These are phyloP conservation scores for Peziza echinospora DNA, from an alignment of 495 filamentous ascomycete species.

Conservation along the genomic window DNA sequence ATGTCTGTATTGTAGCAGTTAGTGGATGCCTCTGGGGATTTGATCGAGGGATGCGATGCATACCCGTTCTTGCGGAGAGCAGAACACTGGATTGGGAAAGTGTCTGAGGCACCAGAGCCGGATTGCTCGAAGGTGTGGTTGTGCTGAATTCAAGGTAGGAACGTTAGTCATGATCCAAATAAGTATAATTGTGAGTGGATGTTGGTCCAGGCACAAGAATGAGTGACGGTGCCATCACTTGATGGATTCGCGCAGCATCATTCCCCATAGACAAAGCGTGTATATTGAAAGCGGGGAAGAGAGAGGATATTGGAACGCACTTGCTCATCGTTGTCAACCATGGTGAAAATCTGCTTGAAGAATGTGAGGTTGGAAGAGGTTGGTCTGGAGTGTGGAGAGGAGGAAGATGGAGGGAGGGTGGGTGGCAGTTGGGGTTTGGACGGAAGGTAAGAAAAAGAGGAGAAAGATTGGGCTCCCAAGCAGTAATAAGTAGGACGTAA, in stretches of 20 bases:
- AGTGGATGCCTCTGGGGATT: background rate
- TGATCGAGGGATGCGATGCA: constrained; percentile 9
- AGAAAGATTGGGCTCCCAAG: constrained; percentile 11
- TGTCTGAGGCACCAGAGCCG: constrained; percentile 83
- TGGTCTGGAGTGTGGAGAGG: constrained; percentile 7
- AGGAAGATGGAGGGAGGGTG: constrained; percentile 14
- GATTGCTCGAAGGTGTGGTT: constrained; percentile 77
- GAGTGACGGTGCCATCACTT: no score
- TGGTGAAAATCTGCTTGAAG: constrained; percentile 12
- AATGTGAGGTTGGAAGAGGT: constrained; percentile 7
- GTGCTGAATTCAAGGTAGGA: no score
- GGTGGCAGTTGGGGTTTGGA: constrained; percentile 14
- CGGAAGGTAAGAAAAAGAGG: constrained; percentile 12
- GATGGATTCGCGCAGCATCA: no score
- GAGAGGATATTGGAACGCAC: constrained; percentile 20
- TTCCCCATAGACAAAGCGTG: no score
- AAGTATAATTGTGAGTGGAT: no score
- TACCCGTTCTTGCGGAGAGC: constrained; percentile 95
- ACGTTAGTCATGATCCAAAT: no score
- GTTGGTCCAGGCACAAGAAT: no score
- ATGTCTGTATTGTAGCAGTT: constrained; percentile 10
- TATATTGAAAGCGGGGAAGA: no score
- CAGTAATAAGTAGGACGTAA: no score
- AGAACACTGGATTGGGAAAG: constrained; percentile 97
- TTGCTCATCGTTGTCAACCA: constrained; percentile 34